Percentiles rank a stretch among this genome's conserved stretches.
Evolutionary conservation across 129 eudicot species (phyloP).

Genomic region (Artemisia argyi): DNA sequence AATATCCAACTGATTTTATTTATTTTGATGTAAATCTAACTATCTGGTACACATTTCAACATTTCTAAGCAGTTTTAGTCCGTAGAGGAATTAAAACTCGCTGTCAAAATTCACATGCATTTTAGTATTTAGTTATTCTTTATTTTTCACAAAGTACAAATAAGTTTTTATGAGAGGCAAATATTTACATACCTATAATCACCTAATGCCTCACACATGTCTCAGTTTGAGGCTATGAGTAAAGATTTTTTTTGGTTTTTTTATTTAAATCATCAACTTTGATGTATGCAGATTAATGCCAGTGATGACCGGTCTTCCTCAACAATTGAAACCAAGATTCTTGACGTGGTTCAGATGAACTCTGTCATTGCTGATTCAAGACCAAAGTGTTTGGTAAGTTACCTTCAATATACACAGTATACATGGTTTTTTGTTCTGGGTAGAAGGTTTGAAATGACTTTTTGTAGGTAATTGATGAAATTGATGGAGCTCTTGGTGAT

Average conservation of each 20-base stretch:
- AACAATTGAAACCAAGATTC: conserved; percentile 78
- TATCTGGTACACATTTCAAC: conserved; percentile 6
- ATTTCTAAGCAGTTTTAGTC: not conserved
- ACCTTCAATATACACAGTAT: not conserved
- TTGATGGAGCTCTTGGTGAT: conserved; percentile 98
- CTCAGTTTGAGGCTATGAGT: not conserved
- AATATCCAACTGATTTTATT: not conserved
- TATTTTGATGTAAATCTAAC: not conserved
- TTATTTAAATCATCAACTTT: not conserved
- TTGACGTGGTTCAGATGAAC: conserved; percentile 94
- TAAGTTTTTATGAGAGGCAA: not conserved
- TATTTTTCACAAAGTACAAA: not conserved
- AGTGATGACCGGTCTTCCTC: conserved; percentile 93
- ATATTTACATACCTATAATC: not conserved
- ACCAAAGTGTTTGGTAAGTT: conserved; percentile 96
- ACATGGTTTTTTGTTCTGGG: not conserved
- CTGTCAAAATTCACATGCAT: too few species aligned
- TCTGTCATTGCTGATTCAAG: conserved; percentile 87
- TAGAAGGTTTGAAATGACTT: conserved; percentile 3
- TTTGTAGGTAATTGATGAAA: conserved; percentile 87
- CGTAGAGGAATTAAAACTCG: not conserved
- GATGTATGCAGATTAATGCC: conserved; percentile 75
- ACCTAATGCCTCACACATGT: not conserved
- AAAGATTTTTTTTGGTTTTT: not conserved
- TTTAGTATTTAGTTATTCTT: too few species aligned